Percentiles rank a stretch among this genome's conserved stretches.
Evolutionary conservation across 164 flowering plant species (phyloP).

Genomic region (Annona squamosa): DNA sequence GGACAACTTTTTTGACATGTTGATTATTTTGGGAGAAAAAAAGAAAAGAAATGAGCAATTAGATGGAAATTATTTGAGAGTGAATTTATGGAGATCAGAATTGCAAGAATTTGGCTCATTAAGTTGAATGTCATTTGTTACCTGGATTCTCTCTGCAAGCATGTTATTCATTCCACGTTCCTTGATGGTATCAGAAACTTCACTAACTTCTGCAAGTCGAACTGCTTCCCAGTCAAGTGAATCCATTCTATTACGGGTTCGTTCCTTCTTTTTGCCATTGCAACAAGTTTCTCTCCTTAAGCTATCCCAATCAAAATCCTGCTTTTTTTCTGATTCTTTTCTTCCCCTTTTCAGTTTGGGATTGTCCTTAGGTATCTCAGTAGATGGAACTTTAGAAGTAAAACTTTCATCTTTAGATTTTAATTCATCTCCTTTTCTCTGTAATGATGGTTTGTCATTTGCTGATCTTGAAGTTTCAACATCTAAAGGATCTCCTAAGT

Average conservation of each 20-base stretch:
- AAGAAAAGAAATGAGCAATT: too few relatives aligned
- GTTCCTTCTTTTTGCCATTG: slow-evolving; percentile 29
- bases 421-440: slow-evolving; percentile 4
- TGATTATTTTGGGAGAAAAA: not conserved
- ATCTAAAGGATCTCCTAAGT: slow-evolving; percentile 10
- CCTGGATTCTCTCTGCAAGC: slow-evolving; percentile 71
- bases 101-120: not conserved
- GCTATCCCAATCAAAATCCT: slow-evolving; percentile 61
- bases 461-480: slow-evolving; percentile 8
- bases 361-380: slow-evolving; percentile 12
- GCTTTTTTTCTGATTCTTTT: slow-evolving; percentile 28
- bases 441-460: slow-evolving; percentile 3
- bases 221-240: slow-evolving; percentile 77
- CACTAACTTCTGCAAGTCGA: slow-evolving; percentile 40
- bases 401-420: slow-evolving; percentile 12
- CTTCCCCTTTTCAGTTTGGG: slow-evolving; percentile 28
- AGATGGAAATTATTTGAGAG: too few relatives aligned
- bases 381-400: slow-evolving; percentile 12
- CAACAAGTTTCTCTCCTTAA: slow-evolving; percentile 43
- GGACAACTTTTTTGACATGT: not conserved
- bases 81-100: too few relatives aligned
- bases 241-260: slow-evolving; percentile 40
- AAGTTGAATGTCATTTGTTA: slow-evolving; percentile 12
- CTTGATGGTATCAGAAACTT: slow-evolving; percentile 50
- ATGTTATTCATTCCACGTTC: slow-evolving; percentile 59